Evolutionary conservation across 345 rosid genomes (phyloP).

Genomic region (Salix udensis): DNA sequence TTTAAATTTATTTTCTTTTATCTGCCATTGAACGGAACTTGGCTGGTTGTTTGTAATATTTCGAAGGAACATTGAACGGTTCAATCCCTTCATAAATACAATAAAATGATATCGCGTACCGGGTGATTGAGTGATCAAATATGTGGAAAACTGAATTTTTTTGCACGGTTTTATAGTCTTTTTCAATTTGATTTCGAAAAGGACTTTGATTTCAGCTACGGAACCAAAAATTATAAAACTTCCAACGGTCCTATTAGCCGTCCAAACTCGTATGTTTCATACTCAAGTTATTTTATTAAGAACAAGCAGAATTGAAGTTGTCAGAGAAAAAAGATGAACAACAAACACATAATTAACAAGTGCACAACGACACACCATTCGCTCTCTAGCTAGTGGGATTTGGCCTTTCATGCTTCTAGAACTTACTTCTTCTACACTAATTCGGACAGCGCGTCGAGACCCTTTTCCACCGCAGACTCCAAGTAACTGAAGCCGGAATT

Average conservation of each 20-base stretch:
- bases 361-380: background rate
- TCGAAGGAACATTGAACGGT: too few relatives aligned
- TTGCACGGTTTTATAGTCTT: too few relatives aligned
- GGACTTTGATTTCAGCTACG: too few relatives aligned
- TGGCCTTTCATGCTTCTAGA: background rate
- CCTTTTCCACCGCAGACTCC: slow-evolving; percentile 47
- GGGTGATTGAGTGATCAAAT: too few relatives aligned
- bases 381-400: background rate
- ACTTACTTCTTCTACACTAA: background rate
- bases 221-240: background rate
- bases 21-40: too few relatives aligned
- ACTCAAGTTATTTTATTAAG: background rate
- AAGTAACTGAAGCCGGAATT: slow-evolving; percentile 40
- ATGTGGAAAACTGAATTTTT: too few relatives aligned
- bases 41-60: too few relatives aligned
- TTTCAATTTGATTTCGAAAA: too few relatives aligned
- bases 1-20: too few relatives aligned
- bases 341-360: background rate
- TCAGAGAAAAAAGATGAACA: background rate
- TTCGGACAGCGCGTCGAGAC: slow-evolving; percentile 33
- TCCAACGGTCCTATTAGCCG: background rate
- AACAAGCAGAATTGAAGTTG: background rate
- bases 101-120: too few relatives aligned
- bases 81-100: too few relatives aligned
- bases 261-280: background rate